Conservation (phyloP, 768 basidiomycete species). For the Boletellus ananas region DNA sequence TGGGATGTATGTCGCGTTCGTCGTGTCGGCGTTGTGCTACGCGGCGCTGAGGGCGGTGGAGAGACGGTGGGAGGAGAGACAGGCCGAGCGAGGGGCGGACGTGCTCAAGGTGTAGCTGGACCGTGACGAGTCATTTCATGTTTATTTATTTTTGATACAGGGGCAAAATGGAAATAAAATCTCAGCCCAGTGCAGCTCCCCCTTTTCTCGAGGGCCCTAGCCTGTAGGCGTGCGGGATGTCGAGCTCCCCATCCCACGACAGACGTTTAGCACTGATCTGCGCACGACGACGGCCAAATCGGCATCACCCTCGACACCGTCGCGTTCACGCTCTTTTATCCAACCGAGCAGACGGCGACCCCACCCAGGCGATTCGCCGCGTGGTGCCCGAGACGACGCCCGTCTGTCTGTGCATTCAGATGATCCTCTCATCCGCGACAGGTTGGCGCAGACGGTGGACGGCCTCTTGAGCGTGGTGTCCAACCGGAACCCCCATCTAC, state of each 20-base stretch:
- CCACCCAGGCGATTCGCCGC: neutral
- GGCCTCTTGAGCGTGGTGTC: slow-evolving; percentile 29
- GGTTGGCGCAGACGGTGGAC: slow-evolving; percentile 31
- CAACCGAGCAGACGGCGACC: slow-evolving; percentile 12
- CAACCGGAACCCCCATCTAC: slow-evolving; percentile 26
- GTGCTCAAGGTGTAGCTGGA: slow-evolving; percentile 1
- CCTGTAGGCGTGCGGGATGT: slow-evolving; percentile 33
- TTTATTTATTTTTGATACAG: too few species aligned
- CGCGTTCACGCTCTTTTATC: slow-evolving; percentile 33
- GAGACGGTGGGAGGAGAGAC: slow-evolving; percentile 9
- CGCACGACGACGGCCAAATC: slow-evolving; percentile 14
- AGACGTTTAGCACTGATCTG: slow-evolving; percentile 24
- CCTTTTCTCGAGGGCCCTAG: slow-evolving; percentile 22
- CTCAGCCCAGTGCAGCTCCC: neutral
- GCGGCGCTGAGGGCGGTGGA: slow-evolving; percentile 28
- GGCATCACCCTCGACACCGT: slow-evolving; percentile 30
- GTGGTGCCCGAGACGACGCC: slow-evolving; percentile 26
- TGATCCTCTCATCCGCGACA: slow-evolving; percentile 6
- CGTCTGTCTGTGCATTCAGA: too few species aligned
- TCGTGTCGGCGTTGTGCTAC: slow-evolving; percentile 32
- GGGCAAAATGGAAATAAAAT: too few species aligned
- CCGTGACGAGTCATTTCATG: too few species aligned
- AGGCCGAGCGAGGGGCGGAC: neutral
- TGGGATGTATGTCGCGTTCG: slow-evolving; percentile 41
- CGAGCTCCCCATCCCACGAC: slow-evolving; percentile 26